phyloP scores from a whole-genome alignment of 2,329 filamentous ascomycete species.

The Aureobasidium leucospermi region DNA sequence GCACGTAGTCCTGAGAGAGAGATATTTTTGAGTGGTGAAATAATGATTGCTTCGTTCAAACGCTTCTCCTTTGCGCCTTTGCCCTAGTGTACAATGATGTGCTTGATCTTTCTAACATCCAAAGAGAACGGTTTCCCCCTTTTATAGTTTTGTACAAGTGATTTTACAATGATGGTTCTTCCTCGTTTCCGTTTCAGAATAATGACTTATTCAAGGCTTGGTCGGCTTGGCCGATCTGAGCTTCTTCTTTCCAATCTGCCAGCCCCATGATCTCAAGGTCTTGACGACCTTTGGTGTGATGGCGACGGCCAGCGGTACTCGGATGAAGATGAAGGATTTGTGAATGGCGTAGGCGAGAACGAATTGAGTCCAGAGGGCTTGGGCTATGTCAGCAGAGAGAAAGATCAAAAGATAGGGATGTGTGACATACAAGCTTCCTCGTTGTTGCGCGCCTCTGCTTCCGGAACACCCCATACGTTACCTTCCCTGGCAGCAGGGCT shows the following conservation, averaged over 20 bases:
- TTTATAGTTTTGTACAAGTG: not conserved
- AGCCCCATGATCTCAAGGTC: constrained; percentile 78
- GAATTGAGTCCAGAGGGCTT: constrained; percentile 73
- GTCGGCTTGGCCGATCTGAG: constrained; percentile 22
- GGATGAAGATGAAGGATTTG: constrained; percentile 93
- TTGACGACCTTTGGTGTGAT: constrained; percentile 94
- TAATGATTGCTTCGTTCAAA: not conserved
- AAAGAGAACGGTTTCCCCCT: not conserved
- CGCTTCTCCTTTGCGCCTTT: not conserved
- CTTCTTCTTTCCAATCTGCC: constrained; percentile 80
- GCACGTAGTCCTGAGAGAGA: too few species aligned
- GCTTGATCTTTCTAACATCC: not conserved
- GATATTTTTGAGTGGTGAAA: not conserved
- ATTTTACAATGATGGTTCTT: not conserved
- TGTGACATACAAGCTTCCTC: constrained; percentile 21
- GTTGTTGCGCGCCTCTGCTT: constrained; percentile 19
- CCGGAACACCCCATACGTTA: constrained; percentile 20
- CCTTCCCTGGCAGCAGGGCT: constrained; percentile 23
- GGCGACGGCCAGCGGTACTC: constrained; percentile 86
- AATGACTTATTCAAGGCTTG: not conserved
- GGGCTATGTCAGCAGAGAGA: not conserved
- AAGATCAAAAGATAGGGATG: too few species aligned
- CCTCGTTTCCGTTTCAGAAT: not conserved
- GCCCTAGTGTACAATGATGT: not conserved
- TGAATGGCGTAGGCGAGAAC: constrained; percentile 94